These are phyloP conservation scores for Discostella stelligeroides DNA, from an alignment of 108 stramenopile genomes.

Conservation along the genomic window DNA sequence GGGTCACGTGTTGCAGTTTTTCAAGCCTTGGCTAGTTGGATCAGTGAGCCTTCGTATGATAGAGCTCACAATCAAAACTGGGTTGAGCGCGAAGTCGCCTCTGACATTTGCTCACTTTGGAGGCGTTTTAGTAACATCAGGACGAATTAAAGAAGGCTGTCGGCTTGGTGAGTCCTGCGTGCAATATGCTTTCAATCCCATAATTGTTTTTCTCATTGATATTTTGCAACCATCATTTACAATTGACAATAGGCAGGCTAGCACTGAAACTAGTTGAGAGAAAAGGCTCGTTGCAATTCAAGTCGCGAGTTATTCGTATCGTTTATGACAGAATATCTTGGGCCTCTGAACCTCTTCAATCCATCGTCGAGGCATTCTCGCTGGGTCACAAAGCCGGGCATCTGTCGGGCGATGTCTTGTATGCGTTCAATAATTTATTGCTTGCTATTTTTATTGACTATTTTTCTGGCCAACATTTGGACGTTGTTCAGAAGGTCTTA, in stretches of 20 bases:
- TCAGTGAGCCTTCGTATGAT: constrained; percentile 23
- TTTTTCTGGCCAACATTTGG: constrained; percentile 13
- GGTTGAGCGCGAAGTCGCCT: constrained; percentile 20
- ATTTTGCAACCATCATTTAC: neutral
- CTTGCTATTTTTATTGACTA: constrained; percentile 2
- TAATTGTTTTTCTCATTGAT: neutral
- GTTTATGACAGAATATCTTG: neutral
- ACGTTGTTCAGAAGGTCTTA: constrained; percentile 1
- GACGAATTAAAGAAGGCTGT: neutral
- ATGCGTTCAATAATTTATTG: neutral
- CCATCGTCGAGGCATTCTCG: constrained; percentile 4
- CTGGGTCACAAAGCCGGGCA: constrained; percentile 9
- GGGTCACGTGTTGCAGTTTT: neutral
- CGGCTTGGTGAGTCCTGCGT: constrained; percentile 2
- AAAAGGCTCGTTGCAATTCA: neutral
- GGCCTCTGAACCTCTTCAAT: constrained; percentile 20
- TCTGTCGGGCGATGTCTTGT: constrained; percentile 13
- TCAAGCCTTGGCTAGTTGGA: neutral
- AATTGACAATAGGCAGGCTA: constrained; percentile 1
- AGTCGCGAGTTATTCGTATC: neutral
- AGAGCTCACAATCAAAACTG: constrained; percentile 18
- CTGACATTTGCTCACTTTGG: constrained; percentile 28
- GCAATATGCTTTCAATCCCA: neutral
- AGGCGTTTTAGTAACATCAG: neutral
- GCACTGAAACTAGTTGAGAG: constrained; percentile 14